Percentiles rank a stretch among this genome's conserved stretches.
These are phyloP conservation scores for Amylocystis lapponica DNA, from an alignment of 768 basidiomycete genomes.

Conservation along the genomic window DNA sequence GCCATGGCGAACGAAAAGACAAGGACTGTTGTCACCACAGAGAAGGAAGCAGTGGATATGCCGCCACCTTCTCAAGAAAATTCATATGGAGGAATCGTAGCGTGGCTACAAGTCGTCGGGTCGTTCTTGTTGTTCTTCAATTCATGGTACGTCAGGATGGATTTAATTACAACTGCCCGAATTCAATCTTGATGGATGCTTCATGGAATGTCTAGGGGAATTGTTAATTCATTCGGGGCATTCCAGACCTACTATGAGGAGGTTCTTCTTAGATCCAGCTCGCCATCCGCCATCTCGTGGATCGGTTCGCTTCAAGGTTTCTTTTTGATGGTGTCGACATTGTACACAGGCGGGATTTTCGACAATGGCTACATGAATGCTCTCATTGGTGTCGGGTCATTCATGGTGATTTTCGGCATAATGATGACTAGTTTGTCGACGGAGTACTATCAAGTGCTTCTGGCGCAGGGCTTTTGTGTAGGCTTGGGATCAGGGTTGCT, in stretches of 20 bases:
- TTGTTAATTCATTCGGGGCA: conserved; percentile 15
- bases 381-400: conserved; percentile 7
- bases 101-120: conserved; percentile 14
- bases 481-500: conserved; percentile 44
- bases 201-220: conserved; percentile 10
- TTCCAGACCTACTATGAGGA: conserved; percentile 13
- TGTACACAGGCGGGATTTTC: conserved; percentile 14
- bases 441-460: conserved; percentile 40
- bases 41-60: no score
- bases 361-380: conserved; percentile 30
- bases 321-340: conserved; percentile 14
- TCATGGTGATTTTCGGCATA: conserved; percentile 20
- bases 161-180: conserved; percentile 6
- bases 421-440: conserved; percentile 40
- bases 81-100: conserved; percentile 10
- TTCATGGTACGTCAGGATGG: conserved; percentile 13
- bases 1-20: no score
- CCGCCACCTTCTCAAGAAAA: no score
- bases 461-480: conserved; percentile 51
- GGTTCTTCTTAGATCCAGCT: conserved; percentile 3
- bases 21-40: no score
- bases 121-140: conserved; percentile 15
- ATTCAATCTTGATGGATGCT: no score
- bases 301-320: conserved; percentile 20
- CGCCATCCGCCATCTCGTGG: conserved; percentile 17